These are phyloP conservation scores for Cunninghamia lanceolata DNA, from an alignment of 75 land plant genomes.

Conservation along the genomic window DNA sequence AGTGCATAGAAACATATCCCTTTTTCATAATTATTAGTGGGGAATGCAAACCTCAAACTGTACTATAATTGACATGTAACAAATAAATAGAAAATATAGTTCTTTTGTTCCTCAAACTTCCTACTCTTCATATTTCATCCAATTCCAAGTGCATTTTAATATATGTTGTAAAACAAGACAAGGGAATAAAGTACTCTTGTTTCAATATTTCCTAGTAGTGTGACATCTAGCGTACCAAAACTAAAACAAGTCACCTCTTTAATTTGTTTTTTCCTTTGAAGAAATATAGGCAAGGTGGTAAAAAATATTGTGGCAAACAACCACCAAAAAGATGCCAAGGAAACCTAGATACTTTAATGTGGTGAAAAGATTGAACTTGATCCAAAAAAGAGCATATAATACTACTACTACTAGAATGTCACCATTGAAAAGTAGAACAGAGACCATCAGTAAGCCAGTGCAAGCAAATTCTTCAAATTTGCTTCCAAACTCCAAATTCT, in stretches of 20 bases:
- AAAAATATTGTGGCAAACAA: slow-evolving; percentile 76
- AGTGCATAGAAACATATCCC: not conserved
- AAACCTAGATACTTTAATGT: slow-evolving; percentile 73
- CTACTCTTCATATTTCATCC: not conserved
- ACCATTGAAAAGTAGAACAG: slow-evolving; percentile 68
- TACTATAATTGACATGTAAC: too few relatives aligned
- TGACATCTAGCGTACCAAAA: not conserved
- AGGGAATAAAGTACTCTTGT: not conserved
- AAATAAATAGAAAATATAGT: too few relatives aligned
- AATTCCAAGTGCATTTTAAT: not conserved
- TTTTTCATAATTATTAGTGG: not conserved
- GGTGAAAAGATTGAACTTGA: slow-evolving; percentile 89
- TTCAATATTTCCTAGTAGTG: not conserved
- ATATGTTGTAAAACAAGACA: not conserved
- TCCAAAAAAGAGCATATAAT: slow-evolving; percentile 84
- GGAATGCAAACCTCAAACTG: not conserved
- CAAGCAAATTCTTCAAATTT: slow-evolving; percentile 76
- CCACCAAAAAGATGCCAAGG: slow-evolving; percentile 56
- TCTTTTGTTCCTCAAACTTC: not conserved
- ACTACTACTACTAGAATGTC: slow-evolving; percentile 73
- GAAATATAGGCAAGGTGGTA: slow-evolving; percentile 65
- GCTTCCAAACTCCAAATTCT: slow-evolving; percentile 72
- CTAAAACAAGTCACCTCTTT: not conserved
- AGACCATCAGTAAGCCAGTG: slow-evolving; percentile 50
- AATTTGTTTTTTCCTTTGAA: slow-evolving; percentile 35